These are phyloP conservation scores for Toxicodendron radicans DNA, from an alignment of 345 rosid genomes.

Conservation along the genomic window DNA sequence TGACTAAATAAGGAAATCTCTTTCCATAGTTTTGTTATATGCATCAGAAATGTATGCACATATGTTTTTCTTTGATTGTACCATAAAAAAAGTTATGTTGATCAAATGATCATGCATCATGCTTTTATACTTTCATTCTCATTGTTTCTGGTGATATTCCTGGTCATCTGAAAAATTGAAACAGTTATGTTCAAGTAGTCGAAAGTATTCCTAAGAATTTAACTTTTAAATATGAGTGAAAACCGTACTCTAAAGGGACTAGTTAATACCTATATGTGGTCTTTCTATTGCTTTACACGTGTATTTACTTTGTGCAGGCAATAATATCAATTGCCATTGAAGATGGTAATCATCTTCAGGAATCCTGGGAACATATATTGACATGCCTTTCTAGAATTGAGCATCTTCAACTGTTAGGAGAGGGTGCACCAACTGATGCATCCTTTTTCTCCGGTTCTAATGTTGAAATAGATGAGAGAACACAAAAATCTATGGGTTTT, in stretches of 20 bases:
- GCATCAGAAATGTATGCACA: slow-evolving; percentile 11
- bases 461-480: slow-evolving; percentile 67
- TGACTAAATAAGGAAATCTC: not conserved
- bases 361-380: slow-evolving; percentile 94
- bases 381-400: slow-evolving; percentile 96
- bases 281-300: not conserved
- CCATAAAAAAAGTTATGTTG: slow-evolving; percentile 3
- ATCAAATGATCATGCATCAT: not conserved
- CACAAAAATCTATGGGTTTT: slow-evolving; percentile 51
- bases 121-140: not conserved
- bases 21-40: slow-evolving; percentile 4
- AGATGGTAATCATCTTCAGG: slow-evolving; percentile 94
- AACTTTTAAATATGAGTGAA: slow-evolving; percentile 1
- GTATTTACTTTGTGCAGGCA: slow-evolving; percentile 52
- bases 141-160: slow-evolving; percentile 1
- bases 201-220: not conserved
- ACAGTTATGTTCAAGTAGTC: not conserved
- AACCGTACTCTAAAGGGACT: not conserved
- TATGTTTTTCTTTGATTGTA: not conserved
- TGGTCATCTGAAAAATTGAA: not conserved
- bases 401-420: slow-evolving; percentile 92
- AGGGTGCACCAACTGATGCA: slow-evolving; percentile 93
- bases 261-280: slow-evolving; percentile 9
- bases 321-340: slow-evolving; percentile 90
- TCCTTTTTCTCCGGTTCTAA: slow-evolving; percentile 68